Evolutionary conservation across 73 alveolate species (phyloP), one percentile per base, ranked within the genome.

Genomic region (Paramecium caudatum): DNA sequence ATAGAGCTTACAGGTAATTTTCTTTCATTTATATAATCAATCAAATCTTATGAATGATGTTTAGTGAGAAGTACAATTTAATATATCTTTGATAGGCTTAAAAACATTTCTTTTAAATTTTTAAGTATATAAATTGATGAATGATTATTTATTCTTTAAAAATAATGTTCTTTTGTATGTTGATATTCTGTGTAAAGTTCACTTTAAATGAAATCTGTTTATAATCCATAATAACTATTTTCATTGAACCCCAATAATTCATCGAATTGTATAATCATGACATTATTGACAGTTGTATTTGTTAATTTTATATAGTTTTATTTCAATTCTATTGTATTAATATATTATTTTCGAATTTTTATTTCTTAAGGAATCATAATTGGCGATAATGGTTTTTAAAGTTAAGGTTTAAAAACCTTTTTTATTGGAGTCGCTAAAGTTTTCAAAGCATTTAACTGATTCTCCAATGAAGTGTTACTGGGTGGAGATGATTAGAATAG

Each of bases 101-200:
- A 55, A 19, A 55, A 27, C 17, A 55, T 16, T 27, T 55, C 80
- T 55, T 55, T 55, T 19, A 55, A 23, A 55, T 55, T 55, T 23
- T 6, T 55, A 4, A 55, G 30, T 55, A 43, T 21, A 27, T 55
- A 55, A 55, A 55, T 55, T 3, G 80, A 10, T 10, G 80, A 55
- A 55, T 55, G 23, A 2, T 55, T 19, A 1, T 27, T 27, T 4
- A 55, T 9, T 55, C 30, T 55, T 27, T 17, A 23, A 55, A 55
- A 55, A 55, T 55, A 55, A 15, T 55, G 80, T 27, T 55, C 80
- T 25, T 55, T 55, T 12, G 46, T 55, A 55, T 55, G 9, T 55
- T 55, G 17, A 55, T 55, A 55, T 27, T 55, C 80, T 55, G 30
- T 9, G 30, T 19, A 55, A 21, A 55, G 45, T 21, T 55, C 13